Percentiles rank a stretch among this genome's conserved stretches.
These are phyloP conservation scores for Globisporangium mamillatum DNA, from an alignment of 352 stramenopile genomes.

Conservation along the genomic window DNA sequence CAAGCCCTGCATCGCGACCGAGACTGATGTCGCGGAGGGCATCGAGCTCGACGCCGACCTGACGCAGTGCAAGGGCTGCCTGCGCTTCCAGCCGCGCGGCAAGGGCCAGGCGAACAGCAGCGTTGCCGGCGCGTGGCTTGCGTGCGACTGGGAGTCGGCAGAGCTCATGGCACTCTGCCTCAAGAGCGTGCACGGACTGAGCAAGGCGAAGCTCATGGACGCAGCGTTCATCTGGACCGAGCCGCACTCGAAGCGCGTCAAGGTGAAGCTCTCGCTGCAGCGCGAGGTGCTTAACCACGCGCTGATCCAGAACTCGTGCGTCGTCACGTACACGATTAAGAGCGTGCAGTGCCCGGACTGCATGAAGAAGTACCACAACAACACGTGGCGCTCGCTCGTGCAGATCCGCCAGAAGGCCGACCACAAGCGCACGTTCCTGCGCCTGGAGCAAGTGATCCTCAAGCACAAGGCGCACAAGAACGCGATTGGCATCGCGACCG, in stretches of 20 bases:
- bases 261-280: constrained; percentile 67
- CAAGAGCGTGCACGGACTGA: constrained; percentile 62
- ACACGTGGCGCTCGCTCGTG: constrained; percentile 64
- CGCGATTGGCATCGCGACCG: constrained; percentile 52
- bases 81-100: constrained; percentile 60
- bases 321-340: constrained; percentile 63
- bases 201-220: constrained; percentile 74
- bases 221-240: constrained; percentile 83
- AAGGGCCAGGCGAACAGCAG: constrained; percentile 34
- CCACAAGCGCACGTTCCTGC: constrained; percentile 75
- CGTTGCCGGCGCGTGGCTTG: constrained; percentile 45
- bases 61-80: constrained; percentile 61
- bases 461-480: constrained; percentile 69
- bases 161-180: constrained; percentile 79
- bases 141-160: constrained; percentile 67
- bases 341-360: constrained; percentile 73
- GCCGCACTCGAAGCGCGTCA: constrained; percentile 76
- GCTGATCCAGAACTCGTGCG: constrained; percentile 61
- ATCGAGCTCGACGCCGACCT: constrained; percentile 52
- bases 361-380: constrained; percentile 66
- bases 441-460: constrained; percentile 71
- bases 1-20: constrained; percentile 53
- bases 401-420: constrained; percentile 75
- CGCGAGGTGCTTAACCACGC: constrained; percentile 73
- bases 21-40: constrained; percentile 73